Conservation (phyloP, 2,329 filamentous ascomycete genomes). For the Phialophora tarda region DNA sequence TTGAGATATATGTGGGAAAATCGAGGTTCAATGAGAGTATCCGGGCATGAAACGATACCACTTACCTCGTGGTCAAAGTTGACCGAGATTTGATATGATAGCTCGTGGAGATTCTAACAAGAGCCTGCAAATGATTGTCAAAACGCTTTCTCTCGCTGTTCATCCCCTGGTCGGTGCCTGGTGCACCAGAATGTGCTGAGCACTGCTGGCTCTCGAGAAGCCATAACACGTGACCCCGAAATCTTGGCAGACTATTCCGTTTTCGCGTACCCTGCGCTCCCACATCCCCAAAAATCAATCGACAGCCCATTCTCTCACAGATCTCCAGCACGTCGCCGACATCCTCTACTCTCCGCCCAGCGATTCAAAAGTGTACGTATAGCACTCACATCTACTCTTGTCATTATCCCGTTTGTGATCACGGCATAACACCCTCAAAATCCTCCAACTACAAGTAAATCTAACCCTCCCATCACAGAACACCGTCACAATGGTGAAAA, state of each 20-base stretch:
- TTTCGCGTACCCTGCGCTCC: conserved; percentile 24
- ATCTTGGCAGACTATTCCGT: conserved; percentile 33
- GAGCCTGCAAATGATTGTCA: background rate
- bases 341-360: background rate
- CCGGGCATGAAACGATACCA: background rate
- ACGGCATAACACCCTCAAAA: background rate
- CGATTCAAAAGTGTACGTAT: conserved; percentile 17
- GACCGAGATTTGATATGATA: background rate
- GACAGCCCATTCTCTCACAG: conserved; percentile 1
- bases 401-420: background rate
- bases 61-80: background rate
- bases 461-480: conserved; percentile 12
- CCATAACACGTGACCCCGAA: conserved; percentile 26
- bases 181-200: background rate
- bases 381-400: background rate
- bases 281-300: conserved; percentile 19
- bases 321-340: conserved; percentile 16
- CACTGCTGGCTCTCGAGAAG: background rate
- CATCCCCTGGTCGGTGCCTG: no score
- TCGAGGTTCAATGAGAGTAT: background rate
- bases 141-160: background rate
- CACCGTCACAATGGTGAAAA: conserved; percentile 38
- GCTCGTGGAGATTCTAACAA: background rate
- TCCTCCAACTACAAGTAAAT: background rate
- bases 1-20: background rate